Base-by-base conservation (phyloP, 805 yeast genomes). In the Yarrowia bubula region DNA sequence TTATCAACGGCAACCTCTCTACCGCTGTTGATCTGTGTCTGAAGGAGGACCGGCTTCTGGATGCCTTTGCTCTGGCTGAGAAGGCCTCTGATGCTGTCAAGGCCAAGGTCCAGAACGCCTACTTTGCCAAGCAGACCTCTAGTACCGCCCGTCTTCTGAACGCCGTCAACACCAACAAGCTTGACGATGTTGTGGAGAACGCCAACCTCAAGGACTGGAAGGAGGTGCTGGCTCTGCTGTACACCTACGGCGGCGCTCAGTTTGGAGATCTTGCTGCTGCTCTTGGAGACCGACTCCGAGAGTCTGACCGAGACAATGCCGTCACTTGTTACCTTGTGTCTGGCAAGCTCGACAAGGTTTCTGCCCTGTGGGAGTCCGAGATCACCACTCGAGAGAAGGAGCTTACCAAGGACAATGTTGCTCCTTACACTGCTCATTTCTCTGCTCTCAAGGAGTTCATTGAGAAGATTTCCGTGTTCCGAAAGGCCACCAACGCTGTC, bases 281-380 rank as follows among this genome's bases (percentile, higher is more conserved):
- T 65, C 81, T 95, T 67, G 99, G 98, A 73, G 92, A 89, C 74
- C 84, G 97, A 69, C 76, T 95, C 22, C 76, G 84, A 62, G 76
- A 69, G 11, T 78, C 82, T 7, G 78, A 80, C 22, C 84, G 98
- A 74, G 84, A 86, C 70, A 83, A 86, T 73, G 96, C 99, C 1
- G 78, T 93, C 51, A 75, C 84, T 38, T 86, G 92, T 68, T 95
- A 87, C 74, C 79, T 91, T 69, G 89, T 91, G 18, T 97, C 97
- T 35, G 83, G 86, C 48, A 86, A 95, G 4, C 79, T 92, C 62
- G 96, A 88, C 68, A 89, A 87, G 72, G 86, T 91, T 53, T 84
- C 96, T 4, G 75, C 79, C 11, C 83, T 95, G 68, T 95, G 99
- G 99, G 81, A 90, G 62, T 79, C 84, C 32, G 99, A 95, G 75